phyloP scores from a whole-genome alignment of 495 filamentous ascomycete species.

The Penicillium pancosmium region DNA sequence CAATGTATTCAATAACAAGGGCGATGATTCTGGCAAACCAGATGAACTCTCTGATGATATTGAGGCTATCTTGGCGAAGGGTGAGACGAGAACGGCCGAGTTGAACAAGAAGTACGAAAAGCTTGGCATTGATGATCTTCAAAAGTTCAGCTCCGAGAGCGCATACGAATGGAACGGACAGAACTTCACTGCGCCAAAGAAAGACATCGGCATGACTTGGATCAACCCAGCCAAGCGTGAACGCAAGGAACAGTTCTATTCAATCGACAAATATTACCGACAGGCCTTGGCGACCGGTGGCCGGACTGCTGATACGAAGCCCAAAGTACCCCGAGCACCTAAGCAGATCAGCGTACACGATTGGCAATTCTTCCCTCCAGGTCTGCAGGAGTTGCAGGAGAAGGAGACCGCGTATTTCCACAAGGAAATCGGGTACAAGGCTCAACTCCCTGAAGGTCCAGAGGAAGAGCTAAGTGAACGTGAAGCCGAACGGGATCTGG shows the following conservation, averaged over 20 bases:
- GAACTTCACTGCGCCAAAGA: slow-evolving; percentile 86
- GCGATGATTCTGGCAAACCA: slow-evolving; percentile 55
- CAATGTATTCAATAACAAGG: slow-evolving; percentile 75
- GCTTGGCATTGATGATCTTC: slow-evolving; percentile 95
- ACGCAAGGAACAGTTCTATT: slow-evolving; percentile 96
- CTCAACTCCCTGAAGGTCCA: slow-evolving; percentile 77
- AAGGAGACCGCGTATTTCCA: slow-evolving; percentile 94
- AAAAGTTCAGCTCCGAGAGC: slow-evolving; percentile 96
- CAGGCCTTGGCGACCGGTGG: slow-evolving; percentile 85
- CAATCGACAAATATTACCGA: slow-evolving; percentile 98
- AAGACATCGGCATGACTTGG: slow-evolving; percentile 93
- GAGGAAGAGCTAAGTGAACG: slow-evolving; percentile 83
- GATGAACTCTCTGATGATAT: slow-evolving; percentile 84
- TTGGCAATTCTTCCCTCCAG: slow-evolving; percentile 92
- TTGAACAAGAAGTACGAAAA: slow-evolving; percentile 94
- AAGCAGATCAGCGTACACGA: slow-evolving; percentile 93
- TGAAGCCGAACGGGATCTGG: slow-evolving; percentile 82
- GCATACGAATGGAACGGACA: slow-evolving; percentile 99
- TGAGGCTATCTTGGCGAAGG: slow-evolving; percentile 80
- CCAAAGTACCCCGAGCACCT: slow-evolving; percentile 92
- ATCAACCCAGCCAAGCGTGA: slow-evolving; percentile 99
- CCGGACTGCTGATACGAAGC: slow-evolving; percentile 83
- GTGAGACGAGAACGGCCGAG: slow-evolving; percentile 85
- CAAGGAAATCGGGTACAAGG: slow-evolving; percentile 94
- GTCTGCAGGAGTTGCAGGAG: slow-evolving; percentile 86